Conservation (phyloP, 495 filamentous ascomycete species). For the Parathielavia appendiculata region DNA sequence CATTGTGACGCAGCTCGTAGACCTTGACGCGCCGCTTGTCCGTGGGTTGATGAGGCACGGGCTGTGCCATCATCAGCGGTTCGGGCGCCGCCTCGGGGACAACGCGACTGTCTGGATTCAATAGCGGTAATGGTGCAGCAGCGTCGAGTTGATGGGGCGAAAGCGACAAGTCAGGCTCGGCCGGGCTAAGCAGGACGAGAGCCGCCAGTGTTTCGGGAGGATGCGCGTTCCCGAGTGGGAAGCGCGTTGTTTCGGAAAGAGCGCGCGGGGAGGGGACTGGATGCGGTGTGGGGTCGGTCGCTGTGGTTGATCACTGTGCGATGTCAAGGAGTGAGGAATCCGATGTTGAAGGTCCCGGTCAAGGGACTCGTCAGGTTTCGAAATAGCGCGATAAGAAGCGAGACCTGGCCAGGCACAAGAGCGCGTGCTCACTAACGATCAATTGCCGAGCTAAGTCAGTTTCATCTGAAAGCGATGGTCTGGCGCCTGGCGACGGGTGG, state of each 20-base stretch:
- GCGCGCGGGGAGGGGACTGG: constrained; percentile 5
- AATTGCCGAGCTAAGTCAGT: background rate
- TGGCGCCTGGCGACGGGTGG: background rate
- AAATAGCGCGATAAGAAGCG: background rate
- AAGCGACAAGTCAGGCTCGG: constrained; percentile 42
- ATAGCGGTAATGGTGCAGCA: constrained; percentile 28
- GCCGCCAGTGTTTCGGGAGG: constrained; percentile 42
- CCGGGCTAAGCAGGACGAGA: constrained; percentile 41
- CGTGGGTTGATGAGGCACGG: constrained; percentile 71
- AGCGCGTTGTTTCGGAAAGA: constrained; percentile 20
- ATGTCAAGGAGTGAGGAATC: constrained; percentile 18
- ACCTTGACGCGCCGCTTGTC: constrained; percentile 98
- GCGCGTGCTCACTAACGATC: background rate
- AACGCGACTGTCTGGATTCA: constrained; percentile 33
- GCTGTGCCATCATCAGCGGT: constrained; percentile 76
- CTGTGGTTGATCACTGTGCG: constrained; percentile 9
- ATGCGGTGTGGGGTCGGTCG: constrained; percentile 10
- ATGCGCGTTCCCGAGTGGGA: constrained; percentile 30
- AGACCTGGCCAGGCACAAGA: background rate
- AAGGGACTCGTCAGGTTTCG: constrained; percentile 20
- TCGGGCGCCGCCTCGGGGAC: constrained; percentile 36
- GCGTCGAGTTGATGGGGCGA: constrained; percentile 42
- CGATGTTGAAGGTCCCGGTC: constrained; percentile 10
- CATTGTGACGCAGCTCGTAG: constrained; percentile 95
- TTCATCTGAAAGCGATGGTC: background rate